phyloP scores from a whole-genome alignment of 441 rosid genomes.

The Lepidium campestre region DNA sequence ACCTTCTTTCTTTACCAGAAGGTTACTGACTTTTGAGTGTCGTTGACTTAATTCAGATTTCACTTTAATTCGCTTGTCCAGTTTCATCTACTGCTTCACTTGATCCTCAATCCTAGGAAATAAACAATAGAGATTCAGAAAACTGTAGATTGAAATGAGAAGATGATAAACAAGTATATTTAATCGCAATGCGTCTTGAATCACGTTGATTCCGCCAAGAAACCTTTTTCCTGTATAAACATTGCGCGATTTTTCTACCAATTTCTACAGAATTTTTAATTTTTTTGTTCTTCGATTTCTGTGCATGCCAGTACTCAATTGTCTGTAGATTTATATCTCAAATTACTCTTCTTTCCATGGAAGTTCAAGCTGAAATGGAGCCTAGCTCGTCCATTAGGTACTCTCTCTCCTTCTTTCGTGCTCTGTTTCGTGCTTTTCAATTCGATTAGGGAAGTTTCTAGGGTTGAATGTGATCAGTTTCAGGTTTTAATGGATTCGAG shows the following conservation, averaged over 20 bases:
- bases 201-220: conserved; percentile 15
- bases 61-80: background rate
- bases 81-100: background rate
- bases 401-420: background rate
- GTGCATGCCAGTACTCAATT: background rate
- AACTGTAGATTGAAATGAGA: background rate
- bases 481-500: background rate
- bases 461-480: background rate
- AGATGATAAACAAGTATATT: background rate
- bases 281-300: background rate
- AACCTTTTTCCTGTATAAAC: conserved; percentile 5
- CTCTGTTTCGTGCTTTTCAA: background rate
- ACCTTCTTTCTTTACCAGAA: background rate
- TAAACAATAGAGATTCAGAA: background rate
- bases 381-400: conserved; percentile 49
- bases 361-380: conserved; percentile 42
- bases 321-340: background rate
- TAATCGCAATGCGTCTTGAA: conserved; percentile 10
- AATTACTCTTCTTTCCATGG: conserved; percentile 39
- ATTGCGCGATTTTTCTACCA: background rate
- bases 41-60: conserved; percentile 2
- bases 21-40: conserved; percentile 3
- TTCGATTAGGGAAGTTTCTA: background rate
- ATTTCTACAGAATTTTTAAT: background rate
- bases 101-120: conserved; percentile 26